These are phyloP conservation scores for Lepiota brunneoincarnata DNA, from an alignment of 768 basidiomycete species.

Conservation along the genomic window DNA sequence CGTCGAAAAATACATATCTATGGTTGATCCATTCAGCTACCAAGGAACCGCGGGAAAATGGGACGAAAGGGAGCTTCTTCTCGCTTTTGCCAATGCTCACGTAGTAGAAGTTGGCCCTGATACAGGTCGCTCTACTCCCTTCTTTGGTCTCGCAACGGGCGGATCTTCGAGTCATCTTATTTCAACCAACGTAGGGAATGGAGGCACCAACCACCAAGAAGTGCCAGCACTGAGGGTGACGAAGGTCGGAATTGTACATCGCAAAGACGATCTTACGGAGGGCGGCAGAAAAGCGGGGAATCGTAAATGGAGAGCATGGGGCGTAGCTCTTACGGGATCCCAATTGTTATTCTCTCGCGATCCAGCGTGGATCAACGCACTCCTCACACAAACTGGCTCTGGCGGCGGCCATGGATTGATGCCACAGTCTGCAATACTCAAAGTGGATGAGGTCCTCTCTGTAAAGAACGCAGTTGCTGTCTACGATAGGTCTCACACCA, in stretches of 20 bases:
- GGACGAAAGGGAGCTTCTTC: slow-evolving; percentile 64
- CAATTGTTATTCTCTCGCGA: slow-evolving; percentile 92
- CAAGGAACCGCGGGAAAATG: slow-evolving; percentile 64
- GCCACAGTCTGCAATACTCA: slow-evolving; percentile 45
- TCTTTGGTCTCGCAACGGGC: slow-evolving; percentile 34
- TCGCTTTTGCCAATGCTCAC: slow-evolving; percentile 58
- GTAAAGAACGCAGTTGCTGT: slow-evolving; percentile 79
- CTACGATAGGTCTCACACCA: slow-evolving; percentile 72
- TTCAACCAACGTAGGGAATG: not conserved
- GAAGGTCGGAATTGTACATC: slow-evolving; percentile 76
- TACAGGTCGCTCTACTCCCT: slow-evolving; percentile 29
- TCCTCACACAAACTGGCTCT: slow-evolving; percentile 17
- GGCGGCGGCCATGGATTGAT: slow-evolving; percentile 29
- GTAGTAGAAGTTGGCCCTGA: slow-evolving; percentile 55
- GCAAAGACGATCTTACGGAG: slow-evolving; percentile 78
- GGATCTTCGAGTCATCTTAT: slow-evolving; percentile 11
- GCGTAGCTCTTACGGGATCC: slow-evolving; percentile 82
- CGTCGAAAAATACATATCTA: slow-evolving; percentile 55
- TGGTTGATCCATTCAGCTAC: slow-evolving; percentile 63
- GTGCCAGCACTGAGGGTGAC: slow-evolving; percentile 61
- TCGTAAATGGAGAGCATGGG: slow-evolving; percentile 88
- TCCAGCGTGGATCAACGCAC: slow-evolving; percentile 39
- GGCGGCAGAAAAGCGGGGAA: slow-evolving; percentile 72
- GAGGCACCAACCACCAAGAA: slow-evolving; percentile 22
- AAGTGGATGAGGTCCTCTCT: slow-evolving; percentile 84